Evolutionary conservation across 2,329 filamentous ascomycete species (phyloP), one percentile per base, ranked within the genome.

Genomic region (Stachybotrys chlorohalonatus): DNA sequence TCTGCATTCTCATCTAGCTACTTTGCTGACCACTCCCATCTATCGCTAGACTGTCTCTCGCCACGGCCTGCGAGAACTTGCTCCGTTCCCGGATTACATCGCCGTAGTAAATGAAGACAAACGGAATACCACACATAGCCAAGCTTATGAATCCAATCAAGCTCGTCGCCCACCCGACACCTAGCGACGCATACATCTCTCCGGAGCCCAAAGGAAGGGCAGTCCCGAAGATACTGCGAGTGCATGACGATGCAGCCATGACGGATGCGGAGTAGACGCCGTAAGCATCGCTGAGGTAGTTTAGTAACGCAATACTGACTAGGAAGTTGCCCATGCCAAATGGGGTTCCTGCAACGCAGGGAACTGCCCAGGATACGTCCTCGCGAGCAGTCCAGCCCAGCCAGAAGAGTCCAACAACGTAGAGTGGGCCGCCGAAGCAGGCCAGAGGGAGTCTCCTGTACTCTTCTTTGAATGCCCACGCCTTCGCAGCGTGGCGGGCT

Each of bases 371-470:
- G 32, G 55, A 55, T 6, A 60, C 50, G 15, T 47, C 31, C 3
- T 47, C 36, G 11, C 53, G 49, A 6, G 57, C 53, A 3, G 58
- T 57, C 59, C 59, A 60, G 3, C 53, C 60, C n/a, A 61, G 55
- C 55, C 56, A 58, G 32, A 62, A 62, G 24, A 60, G 39, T 11
- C 54, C 53, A n/a, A 55, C 49, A 30, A 54, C 53, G 32, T 54
- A 54, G 7, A 57, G 49, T 11, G 80, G 78, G 0, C 80, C 77
- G 1, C 78, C 80, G 50, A 81, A 63, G 62, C 78, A 82, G 6
- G 79, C 80, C 6, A 84, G 68, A 0, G 82, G 81, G 0, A 84
- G 71, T 2, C 82, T 75, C 11, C 79, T 73, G 60, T 76, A 77
- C 62, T 84, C 68, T 60, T 79, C 76, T 16, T 69, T 68, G 31